Percentiles rank a stretch among this genome's conserved stretches.
phyloP scores from a whole-genome alignment of 768 basidiomycete species.

The Psilocybe cyanescens region DNA sequence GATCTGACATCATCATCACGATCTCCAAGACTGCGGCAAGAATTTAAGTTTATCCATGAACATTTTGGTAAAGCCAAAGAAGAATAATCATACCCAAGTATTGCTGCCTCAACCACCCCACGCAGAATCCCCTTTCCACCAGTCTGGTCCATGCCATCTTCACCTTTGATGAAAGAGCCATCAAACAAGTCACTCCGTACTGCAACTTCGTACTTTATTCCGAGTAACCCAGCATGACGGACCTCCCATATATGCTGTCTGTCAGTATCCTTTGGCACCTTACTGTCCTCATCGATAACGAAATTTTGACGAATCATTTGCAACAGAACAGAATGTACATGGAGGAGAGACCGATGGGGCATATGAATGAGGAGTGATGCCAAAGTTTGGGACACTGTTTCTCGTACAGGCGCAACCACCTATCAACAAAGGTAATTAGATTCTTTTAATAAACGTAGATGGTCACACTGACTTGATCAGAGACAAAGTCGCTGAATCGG shows the following conservation, averaged over 20 bases:
- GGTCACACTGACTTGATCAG: slow-evolving; percentile 66
- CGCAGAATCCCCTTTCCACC: slow-evolving; percentile 63
- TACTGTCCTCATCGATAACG: slow-evolving; percentile 40
- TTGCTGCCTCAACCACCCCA: slow-evolving; percentile 88
- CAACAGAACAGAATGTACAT: slow-evolving; percentile 83
- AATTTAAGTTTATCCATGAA: slow-evolving; percentile 4
- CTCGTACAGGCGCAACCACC: slow-evolving; percentile 96
- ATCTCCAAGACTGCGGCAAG: slow-evolving; percentile 70
- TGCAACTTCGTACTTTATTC: slow-evolving; percentile 97
- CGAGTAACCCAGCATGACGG: slow-evolving; percentile 95
- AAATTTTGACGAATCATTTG: slow-evolving; percentile 96
- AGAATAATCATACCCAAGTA: slow-evolving; percentile 72
- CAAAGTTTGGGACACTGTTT: slow-evolving; percentile 93
- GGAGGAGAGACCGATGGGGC: slow-evolving; percentile 75
- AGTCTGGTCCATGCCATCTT: slow-evolving; percentile 39
- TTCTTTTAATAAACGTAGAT: not conserved
- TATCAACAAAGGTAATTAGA: slow-evolving; percentile 18
- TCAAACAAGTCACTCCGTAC: slow-evolving; percentile 86
- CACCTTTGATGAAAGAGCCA: slow-evolving; percentile 33
- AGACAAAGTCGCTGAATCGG: slow-evolving; percentile 97
- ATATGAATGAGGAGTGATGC: slow-evolving; percentile 89
- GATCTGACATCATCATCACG: slow-evolving; percentile 95
- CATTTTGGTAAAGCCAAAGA: not conserved
- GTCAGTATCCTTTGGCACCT: slow-evolving; percentile 37
- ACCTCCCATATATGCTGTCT: slow-evolving; percentile 91